Percentiles rank a stretch among this genome's conserved stretches.
These are phyloP conservation scores for Crithidia expoeki DNA, from an alignment of 208 protist species.

Conservation along the genomic window DNA sequence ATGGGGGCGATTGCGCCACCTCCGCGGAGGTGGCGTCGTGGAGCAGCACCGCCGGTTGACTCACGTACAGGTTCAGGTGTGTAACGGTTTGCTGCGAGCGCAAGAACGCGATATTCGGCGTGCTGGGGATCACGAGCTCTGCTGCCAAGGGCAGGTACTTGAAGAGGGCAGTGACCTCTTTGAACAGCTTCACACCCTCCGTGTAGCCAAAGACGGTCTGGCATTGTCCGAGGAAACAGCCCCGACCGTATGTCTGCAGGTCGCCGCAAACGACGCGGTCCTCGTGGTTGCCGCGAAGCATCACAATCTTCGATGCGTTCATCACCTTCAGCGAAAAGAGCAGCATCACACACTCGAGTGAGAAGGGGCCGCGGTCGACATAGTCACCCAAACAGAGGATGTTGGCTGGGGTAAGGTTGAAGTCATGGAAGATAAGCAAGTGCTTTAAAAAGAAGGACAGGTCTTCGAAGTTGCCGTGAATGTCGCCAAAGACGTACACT, in stretches of 20 bases:
- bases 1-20: no score
- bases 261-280: slow-evolving; percentile 81
- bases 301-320: slow-evolving; percentile 60
- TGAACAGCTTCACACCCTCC: slow-evolving; percentile 61
- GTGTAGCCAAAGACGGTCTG: slow-evolving; percentile 59
- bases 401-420: slow-evolving; percentile 65
- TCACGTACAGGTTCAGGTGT: slow-evolving; percentile 48
- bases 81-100: slow-evolving; percentile 35
- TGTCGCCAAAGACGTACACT: slow-evolving; percentile 78
- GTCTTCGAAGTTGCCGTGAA: slow-evolving; percentile 87
- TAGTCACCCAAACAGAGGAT: slow-evolving; percentile 98
- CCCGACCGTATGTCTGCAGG: slow-evolving; percentile 60
- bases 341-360: slow-evolving; percentile 88
- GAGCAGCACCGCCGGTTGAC: slow-evolving; percentile 33
- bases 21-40: slow-evolving; percentile 11
- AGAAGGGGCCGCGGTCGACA: slow-evolving; percentile 96
- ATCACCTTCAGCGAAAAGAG: slow-evolving; percentile 84
- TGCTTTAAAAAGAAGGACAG: slow-evolving; percentile 68
- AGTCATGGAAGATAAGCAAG: slow-evolving; percentile 65
- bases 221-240: slow-evolving; percentile 75
- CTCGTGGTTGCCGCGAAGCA: slow-evolving; percentile 91
- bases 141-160: slow-evolving; percentile 73
- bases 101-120: slow-evolving; percentile 43
- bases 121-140: slow-evolving; percentile 58
- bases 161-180: slow-evolving; percentile 69